phyloP scores from a whole-genome alignment of 2,329 filamentous ascomycete species.

The Penicillium sp. region DNA sequence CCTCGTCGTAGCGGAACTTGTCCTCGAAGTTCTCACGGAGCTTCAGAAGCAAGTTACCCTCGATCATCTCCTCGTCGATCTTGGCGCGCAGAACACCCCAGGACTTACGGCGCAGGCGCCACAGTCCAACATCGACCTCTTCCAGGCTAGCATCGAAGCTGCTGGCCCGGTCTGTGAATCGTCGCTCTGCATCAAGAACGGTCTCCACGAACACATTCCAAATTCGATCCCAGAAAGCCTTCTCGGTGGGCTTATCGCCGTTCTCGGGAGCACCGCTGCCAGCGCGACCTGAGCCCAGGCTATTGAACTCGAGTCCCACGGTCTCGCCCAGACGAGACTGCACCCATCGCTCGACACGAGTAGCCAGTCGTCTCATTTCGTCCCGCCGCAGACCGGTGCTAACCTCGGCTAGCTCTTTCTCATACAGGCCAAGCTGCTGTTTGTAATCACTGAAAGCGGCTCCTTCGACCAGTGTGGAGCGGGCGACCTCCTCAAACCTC shows the following conservation, averaged over 20 bases:
- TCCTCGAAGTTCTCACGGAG: constrained; percentile 98
- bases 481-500: constrained; percentile 70
- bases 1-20: constrained; percentile 96
- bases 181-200: constrained; percentile 75
- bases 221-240: constrained; percentile 91
- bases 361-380: constrained; percentile 90
- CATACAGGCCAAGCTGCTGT: constrained; percentile 72
- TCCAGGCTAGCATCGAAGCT: constrained; percentile 90
- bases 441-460: constrained; percentile 83
- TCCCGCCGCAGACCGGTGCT: constrained; percentile 82
- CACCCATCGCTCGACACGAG: constrained; percentile 89
- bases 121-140: constrained; percentile 87
- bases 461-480: constrained; percentile 70
- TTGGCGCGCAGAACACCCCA: constrained; percentile 87
- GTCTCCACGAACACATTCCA: constrained; percentile 81
- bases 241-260: constrained; percentile 71
- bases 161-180: constrained; percentile 82
- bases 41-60: constrained; percentile 92
- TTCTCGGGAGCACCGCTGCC: constrained; percentile 75
- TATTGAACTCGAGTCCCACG: constrained; percentile 91
- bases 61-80: constrained; percentile 96
- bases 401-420: constrained; percentile 86
- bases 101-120: constrained; percentile 87
- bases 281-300: constrained; percentile 80
- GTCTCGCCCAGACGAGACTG: constrained; percentile 80